Evolutionary conservation across 805 yeast species (phyloP), one percentile per base, ranked within the genome.

Genomic region (Candida pini): DNA sequence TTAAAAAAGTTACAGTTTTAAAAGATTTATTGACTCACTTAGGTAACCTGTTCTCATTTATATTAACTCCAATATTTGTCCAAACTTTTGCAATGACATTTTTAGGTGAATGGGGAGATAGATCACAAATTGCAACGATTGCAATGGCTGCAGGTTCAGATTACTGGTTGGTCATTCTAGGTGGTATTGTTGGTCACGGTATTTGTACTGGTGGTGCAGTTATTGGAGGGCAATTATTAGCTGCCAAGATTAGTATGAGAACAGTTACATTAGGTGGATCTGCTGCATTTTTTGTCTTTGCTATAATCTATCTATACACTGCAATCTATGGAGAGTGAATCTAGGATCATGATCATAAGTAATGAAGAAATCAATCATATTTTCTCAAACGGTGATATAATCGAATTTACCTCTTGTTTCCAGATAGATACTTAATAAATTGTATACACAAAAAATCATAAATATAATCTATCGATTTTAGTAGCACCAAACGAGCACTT

Each of bases 51-150:
- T 76, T 81, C 3, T 60, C 77, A 3, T 73, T 77, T 37, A 62
- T 87, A 4, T 65, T 90, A 36, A 82, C 95, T 3, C 97, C 98
- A 4, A 64, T 79, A 8, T 92, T 95, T 89, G 81, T 88, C 45
- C 96, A 90, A 66, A 90, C 90, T 4, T 92, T 92, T 54, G 77
- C 78, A 35, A 90, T 92, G 97, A 86, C 96, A 4, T 92, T 92
- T 58, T 65, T 92, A 32, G 98, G 97, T 41, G 99, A 92, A 64
- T 88, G 97, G 95, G 99, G 99, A 33, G 99, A 92, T 61, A 78
- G 98, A 52, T 88, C 97, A 9, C 99, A 92, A 64, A 87, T 92
- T 36, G 96, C 97, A 28, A 92, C 97, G 22, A 88, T 92, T 51
- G 97, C 97, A 26, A 83, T 92, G 94, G 97, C 97, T 34, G 96